These are phyloP conservation scores for Haberlea rhodopensis DNA, from an alignment of 257 asterid species.

Conservation along the genomic window DNA sequence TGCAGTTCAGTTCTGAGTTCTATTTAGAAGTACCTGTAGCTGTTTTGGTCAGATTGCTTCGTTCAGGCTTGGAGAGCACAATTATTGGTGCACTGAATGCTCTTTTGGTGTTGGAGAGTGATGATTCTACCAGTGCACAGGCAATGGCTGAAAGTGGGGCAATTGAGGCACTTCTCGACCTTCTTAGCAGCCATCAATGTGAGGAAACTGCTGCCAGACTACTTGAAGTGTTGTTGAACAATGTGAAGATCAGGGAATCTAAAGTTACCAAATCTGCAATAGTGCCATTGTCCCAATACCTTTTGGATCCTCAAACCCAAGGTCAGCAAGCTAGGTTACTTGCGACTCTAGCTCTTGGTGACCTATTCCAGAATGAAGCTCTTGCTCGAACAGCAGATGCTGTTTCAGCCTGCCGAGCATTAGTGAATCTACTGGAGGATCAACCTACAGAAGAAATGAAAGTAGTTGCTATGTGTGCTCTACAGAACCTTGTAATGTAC, in stretches of 20 bases:
- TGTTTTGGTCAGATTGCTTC: slow-evolving; percentile 84
- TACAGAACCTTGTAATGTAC: slow-evolving; percentile 96
- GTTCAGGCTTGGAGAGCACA: slow-evolving; percentile 80
- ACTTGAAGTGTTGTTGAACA: slow-evolving; percentile 84
- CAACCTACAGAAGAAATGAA: slow-evolving; percentile 99
- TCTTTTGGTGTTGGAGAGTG: slow-evolving; percentile 89
- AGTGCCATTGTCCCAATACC: slow-evolving; percentile 89
- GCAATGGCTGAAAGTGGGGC: slow-evolving; percentile 99
- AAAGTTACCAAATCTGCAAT: slow-evolving; percentile 91
- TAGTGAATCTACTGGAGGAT: slow-evolving; percentile 96
- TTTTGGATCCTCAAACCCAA: slow-evolving; percentile 98
- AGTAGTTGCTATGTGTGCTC: slow-evolving; percentile 93
- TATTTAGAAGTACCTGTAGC: slow-evolving; percentile 98
- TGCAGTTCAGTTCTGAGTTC: slow-evolving; percentile 90
- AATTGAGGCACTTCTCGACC: slow-evolving; percentile 86
- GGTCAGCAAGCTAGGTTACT: slow-evolving; percentile 95
- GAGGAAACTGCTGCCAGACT: slow-evolving; percentile 98
- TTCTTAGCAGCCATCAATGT: slow-evolving; percentile 86
- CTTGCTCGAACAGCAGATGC: slow-evolving; percentile 95
- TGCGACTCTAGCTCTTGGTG: slow-evolving; percentile 98
- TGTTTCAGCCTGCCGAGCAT: slow-evolving; percentile 94
- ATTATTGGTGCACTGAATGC: slow-evolving; percentile 90
- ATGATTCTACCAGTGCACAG: slow-evolving; percentile 93
- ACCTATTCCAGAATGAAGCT: slow-evolving; percentile 90
- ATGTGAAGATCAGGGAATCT: slow-evolving; percentile 89